Percentiles rank a stretch among this genome's conserved stretches.
Evolutionary conservation across 306 rosid species (phyloP).

Genomic region (Luffa acutangula): DNA sequence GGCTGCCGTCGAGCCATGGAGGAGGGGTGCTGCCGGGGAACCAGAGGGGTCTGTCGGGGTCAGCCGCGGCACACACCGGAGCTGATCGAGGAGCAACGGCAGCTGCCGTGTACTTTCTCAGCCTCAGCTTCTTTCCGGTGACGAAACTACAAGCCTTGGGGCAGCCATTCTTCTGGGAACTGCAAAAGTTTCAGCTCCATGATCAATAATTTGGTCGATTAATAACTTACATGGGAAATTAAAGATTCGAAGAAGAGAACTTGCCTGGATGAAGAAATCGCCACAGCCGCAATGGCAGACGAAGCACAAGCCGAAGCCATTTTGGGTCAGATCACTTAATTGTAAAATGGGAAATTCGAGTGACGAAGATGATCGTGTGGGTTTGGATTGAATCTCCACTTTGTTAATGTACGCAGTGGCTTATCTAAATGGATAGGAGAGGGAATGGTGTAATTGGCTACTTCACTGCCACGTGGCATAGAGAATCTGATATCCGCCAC

Average conservation of each 20-base stretch:
- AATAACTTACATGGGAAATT: background rate
- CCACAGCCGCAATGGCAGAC: conserved; percentile 40
- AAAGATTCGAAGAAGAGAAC: background rate
- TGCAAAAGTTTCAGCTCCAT: conserved; percentile 4
- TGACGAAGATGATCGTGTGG: background rate
- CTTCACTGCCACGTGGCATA: conserved; percentile 35
- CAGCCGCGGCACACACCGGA: conserved; percentile 37
- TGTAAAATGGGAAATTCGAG: background rate
- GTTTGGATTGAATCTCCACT: background rate
- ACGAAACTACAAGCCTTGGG: conserved; percentile 28
- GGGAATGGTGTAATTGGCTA: conserved; percentile 23
- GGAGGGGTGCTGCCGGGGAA: conserved; percentile 73
- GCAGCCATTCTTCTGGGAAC: conserved; percentile 42
- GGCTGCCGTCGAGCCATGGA: conserved; percentile 72
- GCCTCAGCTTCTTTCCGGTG: conserved; percentile 45
- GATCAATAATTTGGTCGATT: background rate
- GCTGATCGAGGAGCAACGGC: conserved; percentile 9
- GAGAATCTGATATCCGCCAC: conserved; percentile 32
- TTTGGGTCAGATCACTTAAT: background rate
- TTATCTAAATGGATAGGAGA: conserved; percentile 52
- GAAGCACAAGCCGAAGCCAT: conserved; percentile 55
- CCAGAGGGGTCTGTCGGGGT: conserved; percentile 61
- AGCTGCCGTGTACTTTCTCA: conserved; percentile 15
- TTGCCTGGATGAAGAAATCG: conserved; percentile 50
- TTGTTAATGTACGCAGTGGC: conserved; percentile 21